Base-by-base conservation (phyloP, 164 flowering plant genomes). In the Umbellularia californica region DNA sequence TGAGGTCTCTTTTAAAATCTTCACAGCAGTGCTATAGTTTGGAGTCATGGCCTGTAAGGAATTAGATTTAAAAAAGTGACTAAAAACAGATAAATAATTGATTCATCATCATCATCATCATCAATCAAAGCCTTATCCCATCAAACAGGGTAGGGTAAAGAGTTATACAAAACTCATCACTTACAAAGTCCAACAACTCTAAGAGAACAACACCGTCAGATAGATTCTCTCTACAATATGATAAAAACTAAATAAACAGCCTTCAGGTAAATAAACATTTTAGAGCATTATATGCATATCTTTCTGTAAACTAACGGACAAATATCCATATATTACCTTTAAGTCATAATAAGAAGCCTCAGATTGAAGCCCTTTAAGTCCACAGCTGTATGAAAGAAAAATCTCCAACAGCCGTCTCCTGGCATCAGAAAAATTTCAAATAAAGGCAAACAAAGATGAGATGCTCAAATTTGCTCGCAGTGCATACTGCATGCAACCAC, bases 351-450 rank as follows among this genome's bases (percentile, higher is more conserved):
- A 95, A 74, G 91, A 78, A 70, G 83, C 68, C 22, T 76, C 84
- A 47, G 58, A 51, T 50, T 67, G 69, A 71, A 41, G 30, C 50
- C 76, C 76, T 23, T 70, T 52, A 65, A 35, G 72, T 51, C 75
- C 84, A 55, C 70, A 77, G 75, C 73, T 79, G 58, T 87, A 50
- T 28, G 85, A 80, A 79, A 85, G 70, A 80, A 93, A 93, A 51
- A 79, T 73, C 79, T 85, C 85, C 86, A 92, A 70, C 15, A 95
- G 76, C 2, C 89, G 87, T 83, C 83, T 88, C 87, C 99, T 95
- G 73, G 50, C 12, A 74, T 68, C 22, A 78, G 68, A 25, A 73
- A 74, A 63, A 71, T 25, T 24, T 33, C 28, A 66, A 68, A 55
- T 17, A 51, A 20, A 11, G 10, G 7, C 62, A 23, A 52, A 51